Evolutionary conservation across 2,329 filamentous ascomycete species (phyloP).

Genomic region (Penicillium sp.): DNA sequence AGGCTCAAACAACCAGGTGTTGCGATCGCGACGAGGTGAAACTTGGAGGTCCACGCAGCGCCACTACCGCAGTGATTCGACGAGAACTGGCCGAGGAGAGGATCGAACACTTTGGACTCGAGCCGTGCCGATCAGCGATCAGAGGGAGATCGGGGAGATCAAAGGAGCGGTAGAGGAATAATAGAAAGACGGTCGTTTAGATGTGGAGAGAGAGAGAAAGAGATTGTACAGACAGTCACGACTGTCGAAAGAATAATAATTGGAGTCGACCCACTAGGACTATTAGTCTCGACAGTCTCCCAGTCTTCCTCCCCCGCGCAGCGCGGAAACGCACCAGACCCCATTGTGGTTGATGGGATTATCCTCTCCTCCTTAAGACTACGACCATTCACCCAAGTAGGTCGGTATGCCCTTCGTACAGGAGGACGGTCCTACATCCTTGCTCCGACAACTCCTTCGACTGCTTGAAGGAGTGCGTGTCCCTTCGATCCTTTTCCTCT

Average conservation of each 20-base stretch:
- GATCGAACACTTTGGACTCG: not conserved
- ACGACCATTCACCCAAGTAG: not conserved
- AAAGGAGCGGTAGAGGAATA: slow-evolving; percentile 9
- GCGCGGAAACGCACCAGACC: not conserved
- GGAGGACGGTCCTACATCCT: not conserved
- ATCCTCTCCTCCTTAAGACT: not conserved
- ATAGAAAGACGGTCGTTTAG: not conserved
- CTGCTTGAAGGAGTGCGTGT: not conserved
- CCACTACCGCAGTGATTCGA: slow-evolving; percentile 11
- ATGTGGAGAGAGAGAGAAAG: slow-evolving; percentile 4
- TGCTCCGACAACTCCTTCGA: not conserved
- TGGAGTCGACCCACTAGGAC: not conserved
- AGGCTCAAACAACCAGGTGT: slow-evolving; percentile 21
- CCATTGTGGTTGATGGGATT: not conserved
- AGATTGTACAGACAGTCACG: not conserved
- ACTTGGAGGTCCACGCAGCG: slow-evolving; percentile 10
- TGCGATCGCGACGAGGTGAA: slow-evolving; percentile 20
- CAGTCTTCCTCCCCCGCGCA: slow-evolving; percentile 6
- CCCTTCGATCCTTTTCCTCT: not conserved
- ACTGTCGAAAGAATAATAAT: not conserved
- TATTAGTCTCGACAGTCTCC: not conserved
- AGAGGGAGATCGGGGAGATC: not conserved
- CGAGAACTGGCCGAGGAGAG: not conserved
- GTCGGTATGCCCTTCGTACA: too few species aligned
- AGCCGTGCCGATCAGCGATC: not conserved